Base-by-base conservation (phyloP, 2,329 filamentous ascomycete species). In the Colletotrichum sansevieriae region DNA sequence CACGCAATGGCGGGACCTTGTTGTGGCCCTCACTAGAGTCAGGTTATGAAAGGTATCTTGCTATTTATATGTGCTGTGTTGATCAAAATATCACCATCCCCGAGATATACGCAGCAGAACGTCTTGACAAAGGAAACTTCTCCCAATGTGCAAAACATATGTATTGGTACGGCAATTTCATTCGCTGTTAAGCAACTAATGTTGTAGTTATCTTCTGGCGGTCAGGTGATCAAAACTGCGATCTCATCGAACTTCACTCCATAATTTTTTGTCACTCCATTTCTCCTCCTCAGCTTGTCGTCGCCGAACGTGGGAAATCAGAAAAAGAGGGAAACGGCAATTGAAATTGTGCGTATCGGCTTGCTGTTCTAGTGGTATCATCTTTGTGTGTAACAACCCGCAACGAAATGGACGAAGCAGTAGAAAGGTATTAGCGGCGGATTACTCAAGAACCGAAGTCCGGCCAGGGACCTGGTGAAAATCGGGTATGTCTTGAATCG, bases 301-400 rank as follows among this genome's bases (percentile, higher is more conserved):
- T 6, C 29, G 49, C 49, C 29, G 18, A 52, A 33, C 9, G 49
- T 12, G 22, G 22, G n/a, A 29, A 20, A 37, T 41, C 20, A 41
- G 33, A 37, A 41, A 55, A 55, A 25, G 35, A 15, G n/a, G 44
- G 13, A 33, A 62, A 52, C 57, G 58, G 63, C 51, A 51, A 54
- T 68, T 67, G 56, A 47, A 35, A 54, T 57, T 58, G 67, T 68
- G 63, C 63, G 29, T 68, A 43, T 58, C 57, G 67, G 56, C 67
- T 68, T 63, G 58, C 63, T 71, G 61, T 68, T 72, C 71, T 71
- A 72, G 62, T 72, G 71, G 71, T 72, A 72, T 72, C 70, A 72
- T 72, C 65, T 70, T 64, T 59, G 70, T 56, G 51, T 59, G 46
- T 56, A 64, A 71, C 41, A 59, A 72, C 62, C 62, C 56, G 63